Evolutionary conservation across 768 basidiomycete species (phyloP).

Genomic region (Mycena galericulata): DNA sequence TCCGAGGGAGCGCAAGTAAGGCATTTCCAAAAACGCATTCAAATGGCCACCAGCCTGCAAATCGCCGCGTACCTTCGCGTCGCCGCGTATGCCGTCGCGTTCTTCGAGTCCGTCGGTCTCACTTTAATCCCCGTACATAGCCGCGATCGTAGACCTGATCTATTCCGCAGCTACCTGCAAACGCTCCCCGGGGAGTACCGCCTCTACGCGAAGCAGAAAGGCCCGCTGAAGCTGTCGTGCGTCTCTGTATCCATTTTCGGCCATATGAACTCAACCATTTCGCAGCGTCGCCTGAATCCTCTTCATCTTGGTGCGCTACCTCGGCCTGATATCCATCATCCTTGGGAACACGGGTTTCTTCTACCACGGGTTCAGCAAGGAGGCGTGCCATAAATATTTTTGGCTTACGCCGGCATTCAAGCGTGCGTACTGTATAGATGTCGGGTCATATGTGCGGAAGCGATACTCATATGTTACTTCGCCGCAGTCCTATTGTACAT

Average conservation of each 20-base stretch:
- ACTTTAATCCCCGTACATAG: neutral
- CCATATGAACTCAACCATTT: neutral
- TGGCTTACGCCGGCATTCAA: conserved; percentile 29
- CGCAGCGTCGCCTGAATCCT: conserved; percentile 28
- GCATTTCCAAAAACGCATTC: too few species aligned
- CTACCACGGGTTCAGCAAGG: conserved; percentile 30
- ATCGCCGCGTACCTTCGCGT: conserved; percentile 23
- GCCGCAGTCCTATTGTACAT: conserved; percentile 16
- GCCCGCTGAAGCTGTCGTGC: conserved; percentile 1
- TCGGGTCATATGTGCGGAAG: neutral
- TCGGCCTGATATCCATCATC: conserved; percentile 21
- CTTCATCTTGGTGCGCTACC: conserved; percentile 32
- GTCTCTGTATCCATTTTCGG: neutral
- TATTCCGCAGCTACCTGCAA: conserved; percentile 16
- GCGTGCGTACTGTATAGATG: too few species aligned
- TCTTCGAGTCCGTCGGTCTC: conserved; percentile 14
- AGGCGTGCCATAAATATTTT: conserved; percentile 13
- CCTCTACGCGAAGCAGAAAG: conserved; percentile 21
- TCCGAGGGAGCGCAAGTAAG: too few species aligned
- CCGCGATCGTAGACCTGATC: neutral
- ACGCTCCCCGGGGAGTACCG: conserved; percentile 22
- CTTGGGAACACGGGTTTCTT: conserved; percentile 27
- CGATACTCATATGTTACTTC: neutral
- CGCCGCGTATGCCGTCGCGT: conserved; percentile 17
- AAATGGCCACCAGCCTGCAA: conserved; percentile 5